Conservation (phyloP, 2,329 filamentous ascomycete genomes). For the Diaporthe destruens region DNA sequence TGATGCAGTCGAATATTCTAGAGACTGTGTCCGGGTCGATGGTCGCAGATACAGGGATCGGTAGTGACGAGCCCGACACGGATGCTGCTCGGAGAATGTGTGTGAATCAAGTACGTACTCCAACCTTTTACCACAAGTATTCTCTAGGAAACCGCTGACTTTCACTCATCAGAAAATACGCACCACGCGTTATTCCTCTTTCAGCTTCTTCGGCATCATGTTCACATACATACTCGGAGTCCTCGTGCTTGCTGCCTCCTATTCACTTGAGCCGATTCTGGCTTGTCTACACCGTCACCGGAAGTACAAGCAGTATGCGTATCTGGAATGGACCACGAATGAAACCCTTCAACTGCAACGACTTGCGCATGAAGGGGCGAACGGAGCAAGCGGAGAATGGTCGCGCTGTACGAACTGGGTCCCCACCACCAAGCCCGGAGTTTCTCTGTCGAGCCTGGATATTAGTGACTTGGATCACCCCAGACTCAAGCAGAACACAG, state of each 20-base stretch:
- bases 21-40: constrained; percentile 33
- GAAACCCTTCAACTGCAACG: constrained; percentile 47
- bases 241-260: constrained; percentile 43
- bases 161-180: constrained; percentile 45
- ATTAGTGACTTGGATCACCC: constrained; percentile 17
- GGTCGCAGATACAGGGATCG: not conserved
- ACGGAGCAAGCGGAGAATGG: not conserved
- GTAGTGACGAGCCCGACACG: not conserved
- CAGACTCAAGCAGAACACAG: not conserved
- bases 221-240: constrained; percentile 45
- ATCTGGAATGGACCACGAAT: constrained; percentile 47
- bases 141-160: not conserved
- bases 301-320: constrained; percentile 40
- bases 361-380: constrained; percentile 45
- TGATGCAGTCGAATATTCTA: constrained; percentile 36
- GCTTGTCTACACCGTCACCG: constrained; percentile 37
- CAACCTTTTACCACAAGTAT: not conserved
- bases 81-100: constrained; percentile 33
- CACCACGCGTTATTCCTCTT: constrained; percentile 44
- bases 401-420: constrained; percentile 1
- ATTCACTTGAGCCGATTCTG: constrained; percentile 40
- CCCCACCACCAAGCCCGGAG: not conserved
- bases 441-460: not conserved
- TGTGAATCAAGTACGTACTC: constrained; percentile 19
- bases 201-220: constrained; percentile 48